Percentiles rank a stretch among this genome's conserved stretches.
phyloP scores from a whole-genome alignment of 2,329 filamentous ascomycete species.

The Neurospora crassa region DNA sequence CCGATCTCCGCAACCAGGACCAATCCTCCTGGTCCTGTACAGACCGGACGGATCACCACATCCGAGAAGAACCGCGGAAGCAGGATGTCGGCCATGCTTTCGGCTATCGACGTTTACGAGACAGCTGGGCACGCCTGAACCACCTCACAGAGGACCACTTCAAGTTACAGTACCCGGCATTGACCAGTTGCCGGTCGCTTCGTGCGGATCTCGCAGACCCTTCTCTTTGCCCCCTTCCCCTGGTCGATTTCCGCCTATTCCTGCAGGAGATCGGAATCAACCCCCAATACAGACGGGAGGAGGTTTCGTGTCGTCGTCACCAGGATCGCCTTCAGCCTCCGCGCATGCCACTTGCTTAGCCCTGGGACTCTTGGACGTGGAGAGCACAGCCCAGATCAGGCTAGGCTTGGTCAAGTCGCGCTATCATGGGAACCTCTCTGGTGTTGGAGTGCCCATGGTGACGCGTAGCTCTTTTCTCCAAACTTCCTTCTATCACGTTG shows the following conservation, averaged over 20 bases:
- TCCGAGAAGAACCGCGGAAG: neutral
- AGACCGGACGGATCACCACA: neutral
- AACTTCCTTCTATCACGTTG: neutral
- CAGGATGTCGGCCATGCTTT: neutral
- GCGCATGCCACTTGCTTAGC: neutral
- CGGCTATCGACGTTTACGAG: neutral
- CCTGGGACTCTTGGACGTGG: neutral
- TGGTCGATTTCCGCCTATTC: neutral
- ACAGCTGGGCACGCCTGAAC: neutral
- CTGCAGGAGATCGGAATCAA: neutral
- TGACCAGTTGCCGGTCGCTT: neutral
- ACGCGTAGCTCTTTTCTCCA: neutral
- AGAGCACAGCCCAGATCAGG: neutral
- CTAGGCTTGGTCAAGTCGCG: neutral
- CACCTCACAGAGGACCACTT: neutral
- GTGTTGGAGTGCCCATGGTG: neutral
- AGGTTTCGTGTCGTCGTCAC: neutral
- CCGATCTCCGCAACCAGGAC: neutral
- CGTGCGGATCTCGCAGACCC: neutral
- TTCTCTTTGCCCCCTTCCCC: neutral
- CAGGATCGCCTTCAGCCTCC: neutral
- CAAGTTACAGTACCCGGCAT: neutral
- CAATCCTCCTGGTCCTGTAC: neutral
- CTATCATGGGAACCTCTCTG: neutral
- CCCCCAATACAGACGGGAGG: neutral